These are phyloP conservation scores for Cordyceps cicadae DNA, from an alignment of 2,329 filamentous ascomycete species.

Conservation along the genomic window DNA sequence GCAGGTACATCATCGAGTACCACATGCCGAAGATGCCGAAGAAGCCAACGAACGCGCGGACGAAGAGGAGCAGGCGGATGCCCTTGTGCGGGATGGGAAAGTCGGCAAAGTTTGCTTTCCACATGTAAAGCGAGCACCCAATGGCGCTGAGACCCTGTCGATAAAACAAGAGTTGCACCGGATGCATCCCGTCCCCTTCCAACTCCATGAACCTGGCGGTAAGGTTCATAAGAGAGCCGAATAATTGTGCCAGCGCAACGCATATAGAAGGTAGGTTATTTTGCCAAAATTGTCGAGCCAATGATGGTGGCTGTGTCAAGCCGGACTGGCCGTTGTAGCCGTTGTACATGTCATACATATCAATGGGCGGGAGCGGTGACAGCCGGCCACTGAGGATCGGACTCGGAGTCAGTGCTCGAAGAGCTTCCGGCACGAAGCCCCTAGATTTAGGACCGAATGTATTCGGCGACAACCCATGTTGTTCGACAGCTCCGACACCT, in stretches of 20 bases:
- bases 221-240: slow-evolving; percentile 80
- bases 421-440: background rate
- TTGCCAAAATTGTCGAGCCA: slow-evolving; percentile 41
- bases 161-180: slow-evolving; percentile 75
- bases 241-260: slow-evolving; percentile 69
- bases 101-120: slow-evolving; percentile 55
- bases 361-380: slow-evolving; percentile 13
- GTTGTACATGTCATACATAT: slow-evolving; percentile 11
- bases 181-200: slow-evolving; percentile 64
- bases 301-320: slow-evolving; percentile 7
- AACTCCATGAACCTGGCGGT: slow-evolving; percentile 68
- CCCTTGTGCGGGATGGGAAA: slow-evolving; percentile 62
- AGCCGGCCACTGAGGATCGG: slow-evolving; percentile 16
- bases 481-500: background rate
- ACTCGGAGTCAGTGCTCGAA: slow-evolving; percentile 13
- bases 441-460: background rate
- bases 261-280: slow-evolving; percentile 65
- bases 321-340: background rate
- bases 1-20: slow-evolving; percentile 62
- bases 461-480: background rate
- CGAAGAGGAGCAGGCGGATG: slow-evolving; percentile 58
- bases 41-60: slow-evolving; percentile 61
- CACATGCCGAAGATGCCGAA: slow-evolving; percentile 75
- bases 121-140: slow-evolving; percentile 65
- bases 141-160: slow-evolving; percentile 68